Percentiles rank a stretch among this genome's conserved stretches.
Conservation (phyloP, 1,139 yeast genomes). For the Nakaseomyces bracarensis region DNA sequence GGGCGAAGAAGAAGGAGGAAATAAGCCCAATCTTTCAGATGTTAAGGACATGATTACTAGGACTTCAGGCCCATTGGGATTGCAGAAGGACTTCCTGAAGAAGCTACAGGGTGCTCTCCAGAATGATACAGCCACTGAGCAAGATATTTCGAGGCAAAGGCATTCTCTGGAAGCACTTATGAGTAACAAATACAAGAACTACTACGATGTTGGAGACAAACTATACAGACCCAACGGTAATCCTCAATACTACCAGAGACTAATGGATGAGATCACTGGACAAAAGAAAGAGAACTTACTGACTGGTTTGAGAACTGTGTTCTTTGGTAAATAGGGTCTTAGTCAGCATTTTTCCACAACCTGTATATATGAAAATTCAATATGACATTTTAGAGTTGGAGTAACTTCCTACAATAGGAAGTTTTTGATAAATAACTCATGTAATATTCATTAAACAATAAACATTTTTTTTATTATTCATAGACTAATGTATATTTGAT, state of each 20-base stretch:
- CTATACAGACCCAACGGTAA: constrained; percentile 72
- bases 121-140: constrained; percentile 38
- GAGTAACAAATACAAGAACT: constrained; percentile 53
- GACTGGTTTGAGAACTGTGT: constrained; percentile 58
- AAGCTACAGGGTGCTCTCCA: constrained; percentile 36
- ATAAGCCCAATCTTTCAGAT: constrained; percentile 30
- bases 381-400: too few species aligned
- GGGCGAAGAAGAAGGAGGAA: constrained; percentile 23
- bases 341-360: background rate
- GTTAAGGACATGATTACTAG: constrained; percentile 31
- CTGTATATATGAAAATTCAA: background rate
- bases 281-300: constrained; percentile 59
- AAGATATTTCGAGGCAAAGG: constrained; percentile 52
- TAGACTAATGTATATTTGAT: too few species aligned
- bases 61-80: constrained; percentile 31
- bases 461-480: background rate
- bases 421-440: background rate
- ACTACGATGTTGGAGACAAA: constrained; percentile 58
- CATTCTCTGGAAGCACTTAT: constrained; percentile 50
- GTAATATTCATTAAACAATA: background rate
- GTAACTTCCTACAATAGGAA: background rate
- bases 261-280: constrained; percentile 66
- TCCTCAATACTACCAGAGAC: constrained; percentile 65
- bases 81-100: constrained; percentile 28
- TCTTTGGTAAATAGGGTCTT: constrained; percentile 58